These are phyloP conservation scores for Ceratobasidium sp. DNA, from an alignment of 1,284 basidiomycete species.

Conservation along the genomic window DNA sequence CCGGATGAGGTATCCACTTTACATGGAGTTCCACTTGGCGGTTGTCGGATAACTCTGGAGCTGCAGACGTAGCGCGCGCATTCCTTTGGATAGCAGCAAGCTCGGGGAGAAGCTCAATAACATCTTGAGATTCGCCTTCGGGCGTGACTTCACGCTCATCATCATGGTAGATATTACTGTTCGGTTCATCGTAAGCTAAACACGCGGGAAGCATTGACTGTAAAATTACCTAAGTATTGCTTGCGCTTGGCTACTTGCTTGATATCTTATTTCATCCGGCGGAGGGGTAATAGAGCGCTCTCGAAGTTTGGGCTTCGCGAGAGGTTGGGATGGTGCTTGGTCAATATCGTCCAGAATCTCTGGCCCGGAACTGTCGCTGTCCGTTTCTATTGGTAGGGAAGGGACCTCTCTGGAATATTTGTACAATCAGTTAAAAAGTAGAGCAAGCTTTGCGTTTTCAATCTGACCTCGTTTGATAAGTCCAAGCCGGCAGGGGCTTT, in stretches of 20 bases:
- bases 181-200: not conserved
- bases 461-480: slow-evolving; percentile 8
- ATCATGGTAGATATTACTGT: slow-evolving; percentile 26
- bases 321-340: slow-evolving; percentile 9
- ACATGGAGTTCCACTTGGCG: slow-evolving; percentile 12
- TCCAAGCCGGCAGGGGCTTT: slow-evolving; percentile 33
- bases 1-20: slow-evolving; percentile 33
- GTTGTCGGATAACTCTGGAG: slow-evolving; percentile 8
- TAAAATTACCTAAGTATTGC: slow-evolving; percentile 14
- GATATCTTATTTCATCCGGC: slow-evolving; percentile 16
- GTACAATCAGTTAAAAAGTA: too few species aligned
- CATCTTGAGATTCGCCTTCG: slow-evolving; percentile 30
- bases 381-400: not conserved
- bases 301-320: slow-evolving; percentile 30
- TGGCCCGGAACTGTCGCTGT: slow-evolving; percentile 27
- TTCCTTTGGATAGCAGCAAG: slow-evolving; percentile 37
- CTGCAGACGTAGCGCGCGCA: slow-evolving; percentile 22
- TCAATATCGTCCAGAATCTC: slow-evolving; percentile 27
- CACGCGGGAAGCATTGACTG: not conserved
- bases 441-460: not conserved
- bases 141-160: slow-evolving; percentile 26
- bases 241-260: slow-evolving; percentile 19
- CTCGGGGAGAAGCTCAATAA: slow-evolving; percentile 24
- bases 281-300: slow-evolving; percentile 35
- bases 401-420: slow-evolving; percentile 1